Base-by-base conservation (phyloP, 495 filamentous ascomycete species). In the Penicillium steckii region DNA sequence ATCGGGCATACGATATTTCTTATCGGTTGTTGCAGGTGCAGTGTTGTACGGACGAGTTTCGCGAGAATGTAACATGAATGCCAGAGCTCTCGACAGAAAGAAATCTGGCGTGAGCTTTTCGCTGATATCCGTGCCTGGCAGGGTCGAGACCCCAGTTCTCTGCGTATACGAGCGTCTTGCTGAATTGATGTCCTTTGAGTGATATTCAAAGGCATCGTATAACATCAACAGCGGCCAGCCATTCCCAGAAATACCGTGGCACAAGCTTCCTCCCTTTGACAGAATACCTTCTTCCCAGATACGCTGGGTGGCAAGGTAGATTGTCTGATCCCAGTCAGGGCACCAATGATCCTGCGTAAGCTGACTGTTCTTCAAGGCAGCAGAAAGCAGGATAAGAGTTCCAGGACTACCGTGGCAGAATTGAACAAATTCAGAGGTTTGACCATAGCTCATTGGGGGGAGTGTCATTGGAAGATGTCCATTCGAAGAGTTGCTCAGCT, bases 201-300 rank as follows among this genome's bases (percentile, higher is more conserved):
- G 50, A 24, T 71, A 67, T 25, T 72, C 67, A 13, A 67, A 71
- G n/a, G 48, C 44, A 48, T 72, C 60, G 32, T 75, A 65, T 22
- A 75, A 50, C 6, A 68, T 41, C 0, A 79, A 53, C 54, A 71
- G 59, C 6, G 72, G 59, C 69, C 68, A 76, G 27, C 64, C 70
- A 47, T 80, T 79, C 15, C 76, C 75, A 1, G 73, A 52, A 37
- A 78, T 66, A 0, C 74, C 76, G 48, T 80, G 76, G 47, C 76
- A 79, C 6, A 79, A 40, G 40, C 72, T 66, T 0, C 73, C 73
- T 18, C 76, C 76, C 48, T 79, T 78, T n/a, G 65, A 69, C 4
- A 79, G 61, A 1, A 79, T 57, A 1, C 75, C 74, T 61, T 80
- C 67, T 46, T 74, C 64, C 76, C 76, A 79, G 8, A 73, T 58